Percentiles rank a stretch among this genome's conserved stretches.
Conservation (phyloP, 2,329 filamentous ascomycete species). For the Epicoccum sorghinum region DNA sequence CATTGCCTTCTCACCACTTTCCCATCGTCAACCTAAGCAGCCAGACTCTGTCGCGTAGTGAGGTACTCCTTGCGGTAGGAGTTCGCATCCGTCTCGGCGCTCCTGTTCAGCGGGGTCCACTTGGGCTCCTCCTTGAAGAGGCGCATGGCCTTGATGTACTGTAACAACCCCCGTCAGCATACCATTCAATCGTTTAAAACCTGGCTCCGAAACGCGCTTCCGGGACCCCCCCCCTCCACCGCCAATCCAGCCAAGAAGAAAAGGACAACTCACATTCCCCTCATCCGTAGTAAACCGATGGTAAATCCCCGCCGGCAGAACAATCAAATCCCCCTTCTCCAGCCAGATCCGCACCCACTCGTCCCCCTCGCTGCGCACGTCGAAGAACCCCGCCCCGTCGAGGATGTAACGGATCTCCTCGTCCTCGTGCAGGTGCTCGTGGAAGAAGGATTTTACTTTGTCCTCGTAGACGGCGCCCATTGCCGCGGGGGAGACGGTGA, state of each 20-base stretch:
- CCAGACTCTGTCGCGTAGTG: conserved; percentile 28
- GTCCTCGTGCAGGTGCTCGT: conserved; percentile 96
- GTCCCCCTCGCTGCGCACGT: conserved; percentile 82
- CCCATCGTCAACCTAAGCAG: conserved; percentile 4
- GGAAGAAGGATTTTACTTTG: conserved; percentile 92
- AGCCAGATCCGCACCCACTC: conserved; percentile 87
- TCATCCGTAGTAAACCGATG: conserved; percentile 96
- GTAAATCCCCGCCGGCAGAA: conserved; percentile 93
- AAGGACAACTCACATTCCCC: conserved; percentile 72
- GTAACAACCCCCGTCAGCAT: background rate
- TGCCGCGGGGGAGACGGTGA: conserved; percentile 82
- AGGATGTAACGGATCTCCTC: conserved; percentile 97
- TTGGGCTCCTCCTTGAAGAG: conserved; percentile 98
- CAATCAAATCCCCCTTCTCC: conserved; percentile 87
- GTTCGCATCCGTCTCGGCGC: conserved; percentile 77
- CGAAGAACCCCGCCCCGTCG: conserved; percentile 88
- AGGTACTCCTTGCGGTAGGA: conserved; percentile 80
- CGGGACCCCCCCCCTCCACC: too few species aligned
- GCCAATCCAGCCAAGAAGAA: background rate
- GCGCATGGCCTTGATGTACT: conserved; percentile 96
- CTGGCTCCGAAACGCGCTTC: too few species aligned
- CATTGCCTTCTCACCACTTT: background rate
- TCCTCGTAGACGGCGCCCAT: conserved; percentile 90
- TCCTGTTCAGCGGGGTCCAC: conserved; percentile 92
- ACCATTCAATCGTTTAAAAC: too few species aligned